Base-by-base conservation (phyloP, 2,329 filamentous ascomycete genomes). In the Penicillium sp. region DNA sequence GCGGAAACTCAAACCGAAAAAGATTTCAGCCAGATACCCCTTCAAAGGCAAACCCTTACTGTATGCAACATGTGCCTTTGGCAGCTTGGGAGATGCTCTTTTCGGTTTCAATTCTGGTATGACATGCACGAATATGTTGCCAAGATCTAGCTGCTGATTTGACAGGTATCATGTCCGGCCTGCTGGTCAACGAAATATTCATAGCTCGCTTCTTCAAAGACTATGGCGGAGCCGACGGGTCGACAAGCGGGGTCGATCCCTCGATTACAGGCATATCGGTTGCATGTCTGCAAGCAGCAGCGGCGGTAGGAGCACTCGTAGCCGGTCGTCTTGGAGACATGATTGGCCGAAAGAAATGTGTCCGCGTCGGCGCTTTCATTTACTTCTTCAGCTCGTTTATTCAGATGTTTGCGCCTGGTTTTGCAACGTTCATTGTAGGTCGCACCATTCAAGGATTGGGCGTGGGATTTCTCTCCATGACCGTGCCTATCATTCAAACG, bases 61-160 rank as follows among this genome's bases (percentile, higher is more conserved):
- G 8, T 76, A 65, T 47, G 66, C 70, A 38, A 75, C 73, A 23
- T 75, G 73, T 57, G 72, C 64, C 3, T 76, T 76, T 60, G 73
- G 73, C 10, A 72, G 69, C 55, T 59, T 76, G 42, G 73, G 73
- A 23, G 73, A 76, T 69, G 71, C 71, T 4, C 55, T 76, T 3
- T 76, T 76, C 52, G 73, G 73, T n/a, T 76, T 74, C 60, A 73
- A 76, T 49, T 73, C 71, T 46, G 73, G 73, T 75, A 61, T 46
- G 47, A 6, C 10, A 23, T n/a, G 6, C 10, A 40, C 8, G 2
- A 37, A 29, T n/a, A n/a, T 4, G 1, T 23, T 6, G 25, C 16
- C 18, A 25, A 21, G 34, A 13, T 18, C 37, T 18, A 37, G 5
- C 12, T 40, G 13, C 54, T 59, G 23, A 55, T 21, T 18, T 2